Evolutionary conservation across 768 basidiomycete genomes (phyloP).

Genomic region (Jaapia argillacea): DNA sequence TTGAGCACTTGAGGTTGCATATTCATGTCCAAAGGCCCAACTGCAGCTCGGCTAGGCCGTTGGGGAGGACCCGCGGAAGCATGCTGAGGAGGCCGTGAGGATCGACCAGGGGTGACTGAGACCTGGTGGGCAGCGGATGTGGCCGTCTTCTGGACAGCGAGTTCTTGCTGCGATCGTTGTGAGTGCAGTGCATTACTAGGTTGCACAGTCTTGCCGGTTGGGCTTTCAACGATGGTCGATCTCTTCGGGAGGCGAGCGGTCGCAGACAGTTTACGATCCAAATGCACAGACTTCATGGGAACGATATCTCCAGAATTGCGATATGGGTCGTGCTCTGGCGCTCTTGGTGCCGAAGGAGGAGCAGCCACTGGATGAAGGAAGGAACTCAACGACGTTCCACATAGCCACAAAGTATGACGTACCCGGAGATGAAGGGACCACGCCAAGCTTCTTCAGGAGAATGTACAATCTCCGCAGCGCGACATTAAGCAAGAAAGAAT

Average conservation of each 20-base stretch:
- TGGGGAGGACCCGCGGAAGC: constrained; percentile 17
- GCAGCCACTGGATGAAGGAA: constrained; percentile 23
- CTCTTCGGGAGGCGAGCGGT: constrained; percentile 88
- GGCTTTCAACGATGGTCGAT: constrained; percentile 93
- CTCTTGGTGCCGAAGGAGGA: constrained; percentile 12
- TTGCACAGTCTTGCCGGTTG: constrained; percentile 78
- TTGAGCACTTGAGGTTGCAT: constrained; percentile 42
- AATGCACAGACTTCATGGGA: constrained; percentile 88
- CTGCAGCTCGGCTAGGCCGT: constrained; percentile 31
- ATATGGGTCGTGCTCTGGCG: constrained; percentile 60
- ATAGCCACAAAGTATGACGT: constrained; percentile 12
- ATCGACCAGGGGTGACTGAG: constrained; percentile 6
- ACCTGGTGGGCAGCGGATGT: constrained; percentile 17
- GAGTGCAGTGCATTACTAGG: constrained; percentile 45
- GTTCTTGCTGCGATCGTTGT: constrained; percentile 36
- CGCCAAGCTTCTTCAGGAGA: constrained; percentile 78
- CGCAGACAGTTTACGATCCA: constrained; percentile 92
- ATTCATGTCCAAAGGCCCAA: constrained; percentile 24
- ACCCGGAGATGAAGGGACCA: constrained; percentile 79
- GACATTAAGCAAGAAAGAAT: constrained; percentile 93
- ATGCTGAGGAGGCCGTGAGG: constrained; percentile 19
- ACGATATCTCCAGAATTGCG: constrained; percentile 86
- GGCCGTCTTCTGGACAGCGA: neutral
- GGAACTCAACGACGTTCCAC: neutral
- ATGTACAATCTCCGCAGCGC: constrained; percentile 87